phyloP scores from a whole-genome alignment of 495 filamentous ascomycete species.

The Acidomyces sp. region DNA sequence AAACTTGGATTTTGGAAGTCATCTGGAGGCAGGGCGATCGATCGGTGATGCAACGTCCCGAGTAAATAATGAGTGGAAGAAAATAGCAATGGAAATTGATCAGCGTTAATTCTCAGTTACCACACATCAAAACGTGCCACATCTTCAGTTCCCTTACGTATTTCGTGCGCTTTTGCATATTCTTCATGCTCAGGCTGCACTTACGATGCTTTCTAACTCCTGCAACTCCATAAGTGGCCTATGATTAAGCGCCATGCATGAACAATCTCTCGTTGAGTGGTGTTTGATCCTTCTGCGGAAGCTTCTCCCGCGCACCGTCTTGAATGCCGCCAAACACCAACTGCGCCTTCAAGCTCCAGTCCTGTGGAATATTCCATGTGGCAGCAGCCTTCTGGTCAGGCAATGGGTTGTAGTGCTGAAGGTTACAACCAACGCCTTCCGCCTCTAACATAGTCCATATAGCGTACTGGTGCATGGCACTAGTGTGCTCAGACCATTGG shows the following conservation, averaged over 20 bases:
- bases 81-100: too few species aligned
- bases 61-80: too few species aligned
- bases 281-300: conserved; percentile 36
- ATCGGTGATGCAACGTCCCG: conserved; percentile 15
- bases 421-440: conserved; percentile 58
- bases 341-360: conserved; percentile 43
- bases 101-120: too few species aligned
- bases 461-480: conserved; percentile 54
- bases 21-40: conserved; percentile 19
- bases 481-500: conserved; percentile 46
- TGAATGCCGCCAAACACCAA: conserved; percentile 35
- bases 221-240: background rate
- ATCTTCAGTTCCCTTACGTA: too few species aligned
- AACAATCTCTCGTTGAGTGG: conserved; percentile 41
- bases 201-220: background rate
- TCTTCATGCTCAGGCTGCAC: too few species aligned
- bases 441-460: conserved; percentile 54
- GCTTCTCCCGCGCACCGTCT: conserved; percentile 18
- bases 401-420: conserved; percentile 64
- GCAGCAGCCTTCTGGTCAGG: conserved; percentile 44
- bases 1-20: conserved; percentile 17
- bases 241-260: conserved; percentile 5
- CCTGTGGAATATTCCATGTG: conserved; percentile 44
- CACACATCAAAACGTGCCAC: too few species aligned
- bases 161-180: too few species aligned